Evolutionary conservation across 768 basidiomycete genomes (phyloP).

Genomic region (Lactarius psammicola): DNA sequence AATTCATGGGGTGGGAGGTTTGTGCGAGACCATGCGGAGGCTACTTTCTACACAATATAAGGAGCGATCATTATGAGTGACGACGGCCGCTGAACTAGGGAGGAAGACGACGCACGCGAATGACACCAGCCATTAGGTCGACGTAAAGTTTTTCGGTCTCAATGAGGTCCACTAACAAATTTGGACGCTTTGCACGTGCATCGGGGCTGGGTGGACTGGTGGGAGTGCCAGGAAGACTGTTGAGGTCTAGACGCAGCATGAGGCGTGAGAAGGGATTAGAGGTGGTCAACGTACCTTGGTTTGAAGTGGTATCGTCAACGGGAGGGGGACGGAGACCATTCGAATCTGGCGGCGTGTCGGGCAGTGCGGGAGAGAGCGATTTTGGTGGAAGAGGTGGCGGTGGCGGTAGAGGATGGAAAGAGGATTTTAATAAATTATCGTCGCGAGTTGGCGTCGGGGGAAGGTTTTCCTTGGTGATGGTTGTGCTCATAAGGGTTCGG

Average conservation of each 20-base stretch:
- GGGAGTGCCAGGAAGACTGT: conserved; percentile 18
- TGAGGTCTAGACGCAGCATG: conserved; percentile 18
- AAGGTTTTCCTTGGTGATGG: conserved; percentile 33
- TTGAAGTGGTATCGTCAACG: conserved; percentile 23
- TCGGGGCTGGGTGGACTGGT: conserved; percentile 35
- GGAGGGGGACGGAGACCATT: conserved; percentile 27
- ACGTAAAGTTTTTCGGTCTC: conserved; percentile 93
- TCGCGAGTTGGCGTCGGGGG: conserved; percentile 28
- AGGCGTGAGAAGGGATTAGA: background rate
- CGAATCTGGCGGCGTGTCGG: conserved; percentile 5
- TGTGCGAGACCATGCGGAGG: conserved; percentile 94
- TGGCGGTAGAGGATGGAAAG: background rate
- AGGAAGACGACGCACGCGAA: conserved; percentile 61
- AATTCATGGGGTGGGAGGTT: conserved; percentile 92
- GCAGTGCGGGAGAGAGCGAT: conserved; percentile 18
- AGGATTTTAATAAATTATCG: background rate
- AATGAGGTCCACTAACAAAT: conserved; percentile 88
- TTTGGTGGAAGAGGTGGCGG: conserved; percentile 27
- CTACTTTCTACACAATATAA: conserved; percentile 68
- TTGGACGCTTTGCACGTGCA: conserved; percentile 59
- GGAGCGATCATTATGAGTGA: conserved; percentile 4
- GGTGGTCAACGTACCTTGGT: background rate
- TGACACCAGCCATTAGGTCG: conserved; percentile 83
- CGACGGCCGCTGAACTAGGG: conserved; percentile 8
- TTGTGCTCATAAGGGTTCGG: conserved; percentile 29